Evolutionary conservation across 108 stramenopile genomes (phyloP), one percentile per base, ranked within the genome.

Genomic region (Nitzschia sp.): DNA sequence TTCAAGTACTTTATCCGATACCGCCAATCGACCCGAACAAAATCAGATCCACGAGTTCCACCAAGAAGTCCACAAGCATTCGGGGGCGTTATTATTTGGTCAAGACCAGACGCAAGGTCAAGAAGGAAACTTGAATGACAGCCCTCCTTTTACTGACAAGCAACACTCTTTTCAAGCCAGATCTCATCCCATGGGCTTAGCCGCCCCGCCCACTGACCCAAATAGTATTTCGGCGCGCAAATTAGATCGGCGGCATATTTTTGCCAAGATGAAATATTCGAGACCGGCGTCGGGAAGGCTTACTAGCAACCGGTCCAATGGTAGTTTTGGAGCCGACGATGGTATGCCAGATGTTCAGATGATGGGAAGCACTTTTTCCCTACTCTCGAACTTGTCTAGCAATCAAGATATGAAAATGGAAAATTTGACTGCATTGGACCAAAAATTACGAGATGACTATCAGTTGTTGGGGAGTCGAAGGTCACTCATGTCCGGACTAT

Each of bases 401-500:
- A 64, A 71, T 53, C 63, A 47, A 9, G 58, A 47, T 28, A 54
- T 29, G 4, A 45, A 68, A 54, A 16, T 36, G 5, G 21, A 63
- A 34, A 59, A 53, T 28, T 15, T 32, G 17, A 53, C 45, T 34
- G 33, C 27, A 28, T 13, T 73, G 13, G 69, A 17, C 21, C 69
- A 50, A 3, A 56, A 31, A n/a, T 3, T 56, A 15, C 55, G 55
- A 3, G 55, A 32, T 56, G 55, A 56, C 13, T 17, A 33, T 33
- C n/a, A 32, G 29, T 33, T 27, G 19, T 38, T 75, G 13, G 77
- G 77, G 29, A 72, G 71, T 62, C 63, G 79, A 28, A 53, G 69
- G 44, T 83, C 82, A 25, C 34, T 84, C 57, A 84, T 84, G 78
- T 77, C 75, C 21, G 83, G 83, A 25, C 50, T 82, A 26, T 73